Conservation (phyloP, 2,329 filamentous ascomycete genomes). For the Diplocarpon rosae region DNA sequence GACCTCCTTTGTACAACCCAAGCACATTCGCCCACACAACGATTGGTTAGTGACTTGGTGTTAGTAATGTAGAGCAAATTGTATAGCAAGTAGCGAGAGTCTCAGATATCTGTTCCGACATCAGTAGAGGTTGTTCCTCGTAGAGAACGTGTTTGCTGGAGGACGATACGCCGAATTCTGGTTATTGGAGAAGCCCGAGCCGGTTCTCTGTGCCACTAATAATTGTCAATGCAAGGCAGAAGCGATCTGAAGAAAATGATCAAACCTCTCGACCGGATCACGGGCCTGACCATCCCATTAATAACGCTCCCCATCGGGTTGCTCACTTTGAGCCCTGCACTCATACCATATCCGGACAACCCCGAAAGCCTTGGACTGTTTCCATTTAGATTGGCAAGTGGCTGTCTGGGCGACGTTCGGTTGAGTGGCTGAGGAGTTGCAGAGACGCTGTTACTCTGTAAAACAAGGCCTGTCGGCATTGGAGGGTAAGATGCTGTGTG, state of each 20-base stretch:
- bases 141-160: constrained; percentile 14
- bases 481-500: constrained; percentile 13
- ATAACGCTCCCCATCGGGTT: constrained; percentile 14
- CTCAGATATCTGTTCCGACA: background rate
- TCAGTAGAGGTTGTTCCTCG: constrained; percentile 12
- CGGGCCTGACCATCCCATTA: constrained; percentile 12
- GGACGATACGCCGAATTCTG: constrained; percentile 10
- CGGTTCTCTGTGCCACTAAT: constrained; percentile 20
- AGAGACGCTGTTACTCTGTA: constrained; percentile 11
- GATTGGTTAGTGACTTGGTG: constrained; percentile 3
- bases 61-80: constrained; percentile 11
- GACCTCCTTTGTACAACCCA: background rate
- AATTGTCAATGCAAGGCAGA: background rate
- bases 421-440: constrained; percentile 13
- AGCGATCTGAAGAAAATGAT: background rate
- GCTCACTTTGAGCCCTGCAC: constrained; percentile 27
- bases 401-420: constrained; percentile 15
- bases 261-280: constrained; percentile 21
- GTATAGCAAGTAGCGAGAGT: constrained; percentile 6
- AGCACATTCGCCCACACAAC: background rate
- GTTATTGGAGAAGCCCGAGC: constrained; percentile 8
- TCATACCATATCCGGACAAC: constrained; percentile 27
- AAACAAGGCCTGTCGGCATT: constrained; percentile 10
- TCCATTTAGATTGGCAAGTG: constrained; percentile 14
- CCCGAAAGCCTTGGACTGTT: constrained; percentile 14